These are phyloP conservation scores for Aspergillus nanangensis DNA, from an alignment of 495 filamentous ascomycete species.

Conservation along the genomic window DNA sequence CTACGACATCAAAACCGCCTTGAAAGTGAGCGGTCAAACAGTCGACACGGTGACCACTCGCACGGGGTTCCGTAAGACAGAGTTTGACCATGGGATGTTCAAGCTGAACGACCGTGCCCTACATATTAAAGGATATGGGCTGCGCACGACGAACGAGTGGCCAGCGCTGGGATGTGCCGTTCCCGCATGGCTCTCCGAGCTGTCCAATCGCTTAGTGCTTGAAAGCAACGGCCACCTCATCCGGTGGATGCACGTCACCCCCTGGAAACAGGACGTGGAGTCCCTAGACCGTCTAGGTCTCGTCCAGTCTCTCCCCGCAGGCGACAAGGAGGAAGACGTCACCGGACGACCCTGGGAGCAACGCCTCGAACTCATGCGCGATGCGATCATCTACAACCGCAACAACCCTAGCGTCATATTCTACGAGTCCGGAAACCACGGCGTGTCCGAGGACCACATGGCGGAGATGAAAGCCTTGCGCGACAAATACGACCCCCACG, in stretches of 20 bases:
- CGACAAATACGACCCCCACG: constrained; percentile 4
- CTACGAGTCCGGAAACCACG: constrained; percentile 5
- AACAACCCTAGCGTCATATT: constrained; percentile 8
- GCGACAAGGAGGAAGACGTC: constrained; percentile 1
- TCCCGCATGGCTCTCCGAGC: constrained; percentile 5
- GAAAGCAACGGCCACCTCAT: constrained; percentile 8
- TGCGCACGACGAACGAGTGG: constrained; percentile 6
- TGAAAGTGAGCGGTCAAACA: background rate
- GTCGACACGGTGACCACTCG: constrained; percentile 2
- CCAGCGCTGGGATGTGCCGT: constrained; percentile 6
- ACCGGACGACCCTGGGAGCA: constrained; percentile 3
- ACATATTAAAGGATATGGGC: constrained; percentile 7
- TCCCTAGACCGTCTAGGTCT: constrained; percentile 6
- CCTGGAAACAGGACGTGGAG: constrained; percentile 8
- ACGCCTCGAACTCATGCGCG: constrained; percentile 6
- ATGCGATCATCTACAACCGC: constrained; percentile 9
- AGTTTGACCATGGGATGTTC: constrained; percentile 5
- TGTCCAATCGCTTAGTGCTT: constrained; percentile 5
- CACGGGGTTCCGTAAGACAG: constrained; percentile 5
- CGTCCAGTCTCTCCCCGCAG: constrained; percentile 4
- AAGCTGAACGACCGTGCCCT: constrained; percentile 3
- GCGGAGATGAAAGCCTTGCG: constrained; percentile 6
- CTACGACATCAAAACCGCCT: background rate
- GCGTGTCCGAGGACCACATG: constrained; percentile 6
- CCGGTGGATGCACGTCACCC: constrained; percentile 9